Percentiles rank a stretch among this genome's conserved stretches.
Conservation (phyloP, 2,329 filamentous ascomycete species). For the Fusarium musae region DNA sequence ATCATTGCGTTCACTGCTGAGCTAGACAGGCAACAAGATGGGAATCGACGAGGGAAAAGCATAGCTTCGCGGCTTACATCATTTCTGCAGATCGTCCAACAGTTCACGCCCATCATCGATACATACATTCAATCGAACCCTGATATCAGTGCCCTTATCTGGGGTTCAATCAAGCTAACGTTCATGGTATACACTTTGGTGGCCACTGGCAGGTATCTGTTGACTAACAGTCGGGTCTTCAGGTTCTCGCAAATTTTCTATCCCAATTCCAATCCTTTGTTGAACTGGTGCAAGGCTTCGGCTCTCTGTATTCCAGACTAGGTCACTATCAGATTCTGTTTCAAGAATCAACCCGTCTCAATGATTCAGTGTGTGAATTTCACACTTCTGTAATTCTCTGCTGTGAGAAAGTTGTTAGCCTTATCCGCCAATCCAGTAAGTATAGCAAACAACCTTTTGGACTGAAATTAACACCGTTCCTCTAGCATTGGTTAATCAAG, state of each 20-base stretch:
- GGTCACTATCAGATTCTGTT: constrained; percentile 17
- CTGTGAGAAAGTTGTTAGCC: constrained; percentile 15
- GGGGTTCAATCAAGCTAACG: constrained; percentile 22
- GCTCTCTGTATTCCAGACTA: background rate
- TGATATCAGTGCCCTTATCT: constrained; percentile 3
- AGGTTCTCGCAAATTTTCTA: constrained; percentile 29
- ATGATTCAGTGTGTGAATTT: constrained; percentile 2
- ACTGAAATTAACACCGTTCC: rapidly evolving
- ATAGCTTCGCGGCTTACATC: constrained; percentile 13
- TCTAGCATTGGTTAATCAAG: background rate
- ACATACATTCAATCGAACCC: constrained; percentile 22
- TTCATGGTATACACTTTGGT: constrained; percentile 4
- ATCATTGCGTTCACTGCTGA: constrained; percentile 22
- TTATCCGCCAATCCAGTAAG: constrained; percentile 3
- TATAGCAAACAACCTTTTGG: rapidly evolving
- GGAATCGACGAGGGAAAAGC: constrained; percentile 13
- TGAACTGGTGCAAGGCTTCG: constrained; percentile 14
- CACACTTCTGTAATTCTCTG: constrained; percentile 11
- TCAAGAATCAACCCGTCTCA: background rate
- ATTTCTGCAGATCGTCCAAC: constrained; percentile 18
- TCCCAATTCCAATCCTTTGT: constrained; percentile 33
- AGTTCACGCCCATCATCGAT: constrained; percentile 21
- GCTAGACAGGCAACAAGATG: background rate
- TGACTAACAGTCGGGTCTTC: background rate
- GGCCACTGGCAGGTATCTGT: too few species aligned